These are phyloP conservation scores for Erysimum cheiranthoides DNA, from an alignment of 345 rosid species.

Conservation along the genomic window DNA sequence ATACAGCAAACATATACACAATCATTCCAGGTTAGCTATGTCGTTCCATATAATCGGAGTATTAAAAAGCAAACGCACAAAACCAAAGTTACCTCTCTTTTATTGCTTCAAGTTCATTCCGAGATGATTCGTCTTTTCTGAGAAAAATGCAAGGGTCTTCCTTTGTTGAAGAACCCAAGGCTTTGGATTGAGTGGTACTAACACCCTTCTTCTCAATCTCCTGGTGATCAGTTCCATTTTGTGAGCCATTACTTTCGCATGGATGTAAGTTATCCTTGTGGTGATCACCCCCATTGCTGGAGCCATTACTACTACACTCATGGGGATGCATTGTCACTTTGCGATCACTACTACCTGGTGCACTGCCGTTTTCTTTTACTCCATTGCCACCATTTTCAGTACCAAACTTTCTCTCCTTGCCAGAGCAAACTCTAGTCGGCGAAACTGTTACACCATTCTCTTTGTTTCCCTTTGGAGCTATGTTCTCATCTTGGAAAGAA, in stretches of 20 bases:
- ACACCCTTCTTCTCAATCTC: slow-evolving; percentile 47
- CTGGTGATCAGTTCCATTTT: slow-evolving; percentile 41
- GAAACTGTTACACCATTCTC: slow-evolving; percentile 49
- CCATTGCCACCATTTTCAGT: slow-evolving; percentile 44
- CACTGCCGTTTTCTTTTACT: slow-evolving; percentile 42
- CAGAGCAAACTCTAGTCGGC: slow-evolving; percentile 43
- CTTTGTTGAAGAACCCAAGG: slow-evolving; percentile 47
- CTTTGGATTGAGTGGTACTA: slow-evolving; percentile 41
- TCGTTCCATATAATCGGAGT: background rate
- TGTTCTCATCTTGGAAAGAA: slow-evolving; percentile 51
- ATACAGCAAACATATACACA: slow-evolving; percentile 20
- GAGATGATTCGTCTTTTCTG: slow-evolving; percentile 65
- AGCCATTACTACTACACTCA: slow-evolving; percentile 30
- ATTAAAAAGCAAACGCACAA: slow-evolving; percentile 28
- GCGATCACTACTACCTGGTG: slow-evolving; percentile 26
- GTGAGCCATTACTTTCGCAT: slow-evolving; percentile 48
- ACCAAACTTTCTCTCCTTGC: slow-evolving; percentile 50
- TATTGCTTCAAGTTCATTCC: slow-evolving; percentile 61
- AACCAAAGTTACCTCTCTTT: slow-evolving; percentile 68
- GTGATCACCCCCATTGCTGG: slow-evolving; percentile 40
- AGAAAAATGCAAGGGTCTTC: slow-evolving; percentile 62
- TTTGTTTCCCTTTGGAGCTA: slow-evolving; percentile 50
- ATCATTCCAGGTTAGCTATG: slow-evolving; percentile 28
- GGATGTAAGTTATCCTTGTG: slow-evolving; percentile 44
- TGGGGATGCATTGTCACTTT: slow-evolving; percentile 22